A percentile compares a stretch with the other conserved stretches of the same genome.
These are phyloP conservation scores for Hemisphaericaspora lyxosophila DNA, from an alignment of 1,139 yeast species.

Conservation along the genomic window DNA sequence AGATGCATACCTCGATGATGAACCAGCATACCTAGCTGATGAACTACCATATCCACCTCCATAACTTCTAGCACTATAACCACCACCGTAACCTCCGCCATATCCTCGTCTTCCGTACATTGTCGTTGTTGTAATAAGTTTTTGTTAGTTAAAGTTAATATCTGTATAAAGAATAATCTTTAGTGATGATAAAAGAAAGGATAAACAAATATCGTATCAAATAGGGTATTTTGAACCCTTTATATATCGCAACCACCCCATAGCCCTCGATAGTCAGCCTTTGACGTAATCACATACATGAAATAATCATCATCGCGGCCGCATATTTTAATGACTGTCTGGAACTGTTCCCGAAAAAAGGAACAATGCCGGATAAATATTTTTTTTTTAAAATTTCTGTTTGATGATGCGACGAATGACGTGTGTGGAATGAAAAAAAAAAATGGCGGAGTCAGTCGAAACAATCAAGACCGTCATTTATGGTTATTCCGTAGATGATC, in stretches of 20 bases:
- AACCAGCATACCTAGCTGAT: no score
- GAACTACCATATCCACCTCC: conserved; percentile 6
- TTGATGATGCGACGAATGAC: no score
- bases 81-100: conserved; percentile 3
- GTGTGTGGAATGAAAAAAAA: no score
- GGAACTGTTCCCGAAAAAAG: background rate
- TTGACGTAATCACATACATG: background rate
- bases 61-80: conserved; percentile 3
- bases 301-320: background rate
- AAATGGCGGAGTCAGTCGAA: no score
- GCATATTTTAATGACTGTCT: background rate
- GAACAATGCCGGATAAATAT: background rate
- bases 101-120: conserved; percentile 7
- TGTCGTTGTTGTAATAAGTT: background rate
- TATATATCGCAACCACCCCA: background rate
- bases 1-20: no score
- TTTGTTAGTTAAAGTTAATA: no score
- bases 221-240: background rate
- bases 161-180: background rate
- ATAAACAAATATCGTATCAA: background rate
- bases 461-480: no score
- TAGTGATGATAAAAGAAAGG: background rate
- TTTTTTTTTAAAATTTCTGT: no score
- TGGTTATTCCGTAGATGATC: no score
- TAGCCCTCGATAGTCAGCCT: background rate